Percentiles rank a stretch among this genome's conserved stretches.
These are phyloP conservation scores for Colletotrichum viniferum DNA, from an alignment of 2,329 filamentous ascomycete genomes.

Conservation along the genomic window DNA sequence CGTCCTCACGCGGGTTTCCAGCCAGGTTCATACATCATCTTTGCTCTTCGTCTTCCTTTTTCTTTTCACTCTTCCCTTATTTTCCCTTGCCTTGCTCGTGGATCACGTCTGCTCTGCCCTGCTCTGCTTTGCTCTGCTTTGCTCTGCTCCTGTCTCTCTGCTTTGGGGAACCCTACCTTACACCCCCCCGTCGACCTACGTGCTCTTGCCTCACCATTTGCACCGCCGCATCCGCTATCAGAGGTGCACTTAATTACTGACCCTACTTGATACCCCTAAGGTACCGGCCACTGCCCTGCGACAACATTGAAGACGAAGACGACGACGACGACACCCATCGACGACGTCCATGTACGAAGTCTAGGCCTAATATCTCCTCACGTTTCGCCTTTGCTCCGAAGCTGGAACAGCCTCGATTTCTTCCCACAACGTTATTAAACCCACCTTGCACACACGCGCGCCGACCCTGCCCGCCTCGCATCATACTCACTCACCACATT, in stretches of 20 bases:
- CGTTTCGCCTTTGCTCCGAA: background rate
- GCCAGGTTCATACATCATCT: constrained; percentile 14
- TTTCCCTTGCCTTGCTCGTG: background rate
- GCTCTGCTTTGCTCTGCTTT: background rate
- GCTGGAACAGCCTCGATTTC: background rate
- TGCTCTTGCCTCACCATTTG: background rate
- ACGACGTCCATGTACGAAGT: background rate
- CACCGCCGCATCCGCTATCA: background rate
- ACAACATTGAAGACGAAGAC: background rate
- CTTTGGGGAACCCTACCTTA: background rate
- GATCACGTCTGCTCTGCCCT: background rate
- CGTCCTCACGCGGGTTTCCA: background rate
- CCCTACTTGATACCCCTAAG: background rate
- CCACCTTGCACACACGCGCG: background rate
- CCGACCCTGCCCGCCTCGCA: background rate
- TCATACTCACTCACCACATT: background rate
- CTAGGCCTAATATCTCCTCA: background rate
- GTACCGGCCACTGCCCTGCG: background rate
- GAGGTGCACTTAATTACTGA: background rate
- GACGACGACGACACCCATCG: background rate
- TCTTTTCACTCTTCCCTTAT: background rate
- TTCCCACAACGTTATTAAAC: background rate
- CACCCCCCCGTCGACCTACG: background rate
- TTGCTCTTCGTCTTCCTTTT: background rate
- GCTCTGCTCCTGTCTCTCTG: background rate